Conservation (phyloP, 192 early-diverging fungal species). For the Geranomyces michiganensis region DNA sequence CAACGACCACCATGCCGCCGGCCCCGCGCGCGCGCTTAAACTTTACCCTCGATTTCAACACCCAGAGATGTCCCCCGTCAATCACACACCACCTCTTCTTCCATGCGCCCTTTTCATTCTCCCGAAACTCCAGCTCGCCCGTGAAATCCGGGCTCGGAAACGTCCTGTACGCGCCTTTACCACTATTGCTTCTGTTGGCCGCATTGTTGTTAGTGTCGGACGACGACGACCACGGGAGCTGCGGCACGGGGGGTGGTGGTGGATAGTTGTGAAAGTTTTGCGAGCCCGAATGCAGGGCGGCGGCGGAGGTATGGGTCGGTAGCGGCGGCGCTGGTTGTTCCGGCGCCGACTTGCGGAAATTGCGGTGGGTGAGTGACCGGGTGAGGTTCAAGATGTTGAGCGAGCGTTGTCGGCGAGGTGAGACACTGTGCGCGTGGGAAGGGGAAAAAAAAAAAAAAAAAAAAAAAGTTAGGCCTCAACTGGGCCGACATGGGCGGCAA, state of each 20-base stretch:
- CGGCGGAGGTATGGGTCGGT: background rate
- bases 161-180: too few relatives aligned
- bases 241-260: too few relatives aligned
- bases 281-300: too few relatives aligned
- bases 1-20: too few relatives aligned
- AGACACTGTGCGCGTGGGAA: background rate
- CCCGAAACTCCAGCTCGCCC: conserved; percentile 27
- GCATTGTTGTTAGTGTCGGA: too few relatives aligned
- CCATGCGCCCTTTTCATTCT: conserved; percentile 4
- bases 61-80: conserved; percentile 15
- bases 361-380: background rate
- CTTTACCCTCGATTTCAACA: conserved; percentile 30
- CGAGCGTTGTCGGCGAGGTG: background rate
- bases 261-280: too few relatives aligned
- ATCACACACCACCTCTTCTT: conserved; percentile 42
- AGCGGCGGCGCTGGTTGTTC: background rate
- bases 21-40: too few relatives aligned
- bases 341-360: conserved; percentile 5
- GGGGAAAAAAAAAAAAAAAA: background rate
- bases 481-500: too few relatives aligned
- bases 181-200: too few relatives aligned
- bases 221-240: too few relatives aligned
- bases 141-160: conserved; percentile 26
- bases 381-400: background rate
- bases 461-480: too few relatives aligned